phyloP scores from a whole-genome alignment of 179 eudicot species.

The Spinacia oleracea region DNA sequence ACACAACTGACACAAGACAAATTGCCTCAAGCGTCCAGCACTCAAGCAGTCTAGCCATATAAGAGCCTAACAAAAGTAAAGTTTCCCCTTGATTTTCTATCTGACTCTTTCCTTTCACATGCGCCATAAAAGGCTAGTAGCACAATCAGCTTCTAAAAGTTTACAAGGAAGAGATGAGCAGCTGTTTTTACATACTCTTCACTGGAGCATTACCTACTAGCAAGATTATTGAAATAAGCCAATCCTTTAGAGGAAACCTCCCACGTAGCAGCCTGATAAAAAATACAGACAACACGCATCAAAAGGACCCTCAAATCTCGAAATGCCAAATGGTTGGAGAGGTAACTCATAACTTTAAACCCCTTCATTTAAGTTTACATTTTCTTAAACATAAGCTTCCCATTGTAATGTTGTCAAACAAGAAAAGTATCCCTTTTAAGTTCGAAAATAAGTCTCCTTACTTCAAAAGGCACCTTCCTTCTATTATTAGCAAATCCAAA shows the following conservation, averaged over 20 bases:
- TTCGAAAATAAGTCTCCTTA: not conserved
- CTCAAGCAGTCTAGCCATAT: too few species aligned
- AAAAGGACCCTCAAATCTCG: not conserved
- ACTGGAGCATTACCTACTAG: not conserved
- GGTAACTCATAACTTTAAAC: not conserved
- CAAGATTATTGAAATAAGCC: not conserved
- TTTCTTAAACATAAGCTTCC: too few species aligned
- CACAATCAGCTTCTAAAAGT: not conserved
- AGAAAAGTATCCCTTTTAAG: not conserved
- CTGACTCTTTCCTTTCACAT: not conserved
- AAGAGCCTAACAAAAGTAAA: not conserved
- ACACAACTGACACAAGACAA: not conserved
- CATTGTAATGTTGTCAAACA: too few species aligned
- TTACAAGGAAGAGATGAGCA: not conserved
- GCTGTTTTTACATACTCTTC: not conserved
- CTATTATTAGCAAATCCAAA: too few species aligned
- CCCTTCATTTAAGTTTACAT: too few species aligned
- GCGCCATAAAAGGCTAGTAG: not conserved
- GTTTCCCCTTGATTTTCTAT: not conserved
- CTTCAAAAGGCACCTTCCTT: not conserved
- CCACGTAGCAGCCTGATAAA: too few species aligned
- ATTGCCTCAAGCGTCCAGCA: not conserved
- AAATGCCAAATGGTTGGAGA: not conserved
- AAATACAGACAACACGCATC: too few species aligned
- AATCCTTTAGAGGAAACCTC: not conserved